These are phyloP conservation scores for Tagetes erecta DNA, from an alignment of 129 eudicot genomes.

Conservation along the genomic window DNA sequence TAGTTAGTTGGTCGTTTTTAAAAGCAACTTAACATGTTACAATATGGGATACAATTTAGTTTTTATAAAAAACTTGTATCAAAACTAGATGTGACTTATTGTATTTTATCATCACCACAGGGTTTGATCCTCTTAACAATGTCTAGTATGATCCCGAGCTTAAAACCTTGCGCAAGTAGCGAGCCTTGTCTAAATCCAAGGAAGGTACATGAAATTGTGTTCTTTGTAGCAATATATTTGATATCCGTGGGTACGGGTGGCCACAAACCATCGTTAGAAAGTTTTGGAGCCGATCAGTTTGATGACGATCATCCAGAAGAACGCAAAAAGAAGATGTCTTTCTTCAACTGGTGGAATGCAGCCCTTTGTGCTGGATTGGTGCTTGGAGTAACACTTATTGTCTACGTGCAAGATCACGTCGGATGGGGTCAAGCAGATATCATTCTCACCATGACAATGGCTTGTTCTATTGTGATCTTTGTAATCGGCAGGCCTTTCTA, in stretches of 20 bases:
- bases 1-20: background rate
- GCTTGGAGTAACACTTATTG: slow-evolving; percentile 71
- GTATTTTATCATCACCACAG: slow-evolving; percentile 31
- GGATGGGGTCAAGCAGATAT: slow-evolving; percentile 74
- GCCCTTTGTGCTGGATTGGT: slow-evolving; percentile 67
- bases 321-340: slow-evolving; percentile 66
- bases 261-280: slow-evolving; percentile 76
- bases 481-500: slow-evolving; percentile 62
- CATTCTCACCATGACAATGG: slow-evolving; percentile 55
- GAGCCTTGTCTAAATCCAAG: slow-evolving; percentile 52
- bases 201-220: slow-evolving; percentile 54
- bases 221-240: slow-evolving; percentile 66
- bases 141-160: slow-evolving; percentile 60
- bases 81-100: background rate
- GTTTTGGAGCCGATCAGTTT: slow-evolving; percentile 95
- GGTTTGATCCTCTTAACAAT: slow-evolving; percentile 69
- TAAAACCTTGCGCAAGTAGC: slow-evolving; percentile 57
- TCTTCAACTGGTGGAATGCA: slow-evolving; percentile 86
- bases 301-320: slow-evolving; percentile 74
- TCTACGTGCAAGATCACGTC: slow-evolving; percentile 65
- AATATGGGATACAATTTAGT: background rate
- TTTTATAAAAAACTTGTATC: background rate
- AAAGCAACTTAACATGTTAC: background rate
- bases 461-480: slow-evolving; percentile 46
- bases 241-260: slow-evolving; percentile 84